phyloP scores from a whole-genome alignment of 495 filamentous ascomycete species.

The Elaphomyces granulatus region DNA sequence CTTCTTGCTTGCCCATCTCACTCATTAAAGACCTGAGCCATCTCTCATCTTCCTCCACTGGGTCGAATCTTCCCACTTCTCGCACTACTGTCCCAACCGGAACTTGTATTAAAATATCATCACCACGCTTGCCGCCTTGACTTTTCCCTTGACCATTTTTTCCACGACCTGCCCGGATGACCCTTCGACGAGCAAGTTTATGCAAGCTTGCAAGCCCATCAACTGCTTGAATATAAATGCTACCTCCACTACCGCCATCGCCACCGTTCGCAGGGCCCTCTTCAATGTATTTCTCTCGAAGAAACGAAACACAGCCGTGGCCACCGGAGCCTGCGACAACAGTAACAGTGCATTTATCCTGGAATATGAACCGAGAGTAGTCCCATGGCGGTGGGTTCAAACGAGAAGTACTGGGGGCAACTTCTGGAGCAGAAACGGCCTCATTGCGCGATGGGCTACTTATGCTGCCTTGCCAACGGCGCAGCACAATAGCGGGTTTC shows the following conservation, averaged over 20 bases:
- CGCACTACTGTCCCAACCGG: slow-evolving; percentile 85
- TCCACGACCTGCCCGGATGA: slow-evolving; percentile 65
- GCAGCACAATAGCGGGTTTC: slow-evolving; percentile 8
- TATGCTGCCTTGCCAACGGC: slow-evolving; percentile 24
- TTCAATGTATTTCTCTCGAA: slow-evolving; percentile 74
- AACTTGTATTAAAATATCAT: slow-evolving; percentile 77
- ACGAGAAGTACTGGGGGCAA: slow-evolving; percentile 34
- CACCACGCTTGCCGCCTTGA: slow-evolving; percentile 63
- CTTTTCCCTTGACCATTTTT: slow-evolving; percentile 76
- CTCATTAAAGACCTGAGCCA: slow-evolving; percentile 13
- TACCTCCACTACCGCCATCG: slow-evolving; percentile 83
- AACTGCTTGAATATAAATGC: slow-evolving; percentile 87
- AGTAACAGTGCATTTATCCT: slow-evolving; percentile 67
- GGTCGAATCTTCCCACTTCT: slow-evolving; percentile 67
- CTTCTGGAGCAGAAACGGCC: slow-evolving; percentile 8
- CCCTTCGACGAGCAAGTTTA: slow-evolving; percentile 67
- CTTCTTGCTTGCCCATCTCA: slow-evolving; percentile 19
- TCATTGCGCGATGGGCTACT: slow-evolving; percentile 6
- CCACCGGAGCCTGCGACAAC: slow-evolving; percentile 69
- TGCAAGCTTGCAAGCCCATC: slow-evolving; percentile 82
- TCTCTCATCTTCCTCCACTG: slow-evolving; percentile 47
- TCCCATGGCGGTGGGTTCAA: slow-evolving; percentile 69
- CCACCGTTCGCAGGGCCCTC: slow-evolving; percentile 94
- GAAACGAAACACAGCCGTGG: slow-evolving; percentile 83
- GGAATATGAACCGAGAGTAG: slow-evolving; percentile 68